Evolutionary conservation across 805 yeast genomes (phyloP), one percentile per base, ranked within the genome.

Genomic region (Saturnispora saitoi): DNA sequence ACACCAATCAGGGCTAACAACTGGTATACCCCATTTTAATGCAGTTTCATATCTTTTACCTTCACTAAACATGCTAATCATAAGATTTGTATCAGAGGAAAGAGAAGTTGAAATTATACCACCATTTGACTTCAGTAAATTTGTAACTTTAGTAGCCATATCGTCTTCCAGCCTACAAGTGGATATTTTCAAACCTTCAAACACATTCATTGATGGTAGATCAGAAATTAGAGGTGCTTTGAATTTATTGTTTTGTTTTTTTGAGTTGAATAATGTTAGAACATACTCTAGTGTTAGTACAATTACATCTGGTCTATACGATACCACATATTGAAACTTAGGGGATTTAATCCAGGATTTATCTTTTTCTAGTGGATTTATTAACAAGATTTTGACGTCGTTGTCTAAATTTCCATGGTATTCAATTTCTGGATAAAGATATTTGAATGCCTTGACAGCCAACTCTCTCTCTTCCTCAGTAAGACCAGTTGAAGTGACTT

Each of bases 41-140:
- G 81, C 81, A 54, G 75, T 77, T 6, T 61, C 63, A 56, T 72
- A 81, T 45, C 86, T 58, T 47, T 68, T 72, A 0, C 87, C 87
- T 15, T 65, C 63, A n/a, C 64, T 66, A 30, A 70, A 73, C 34
- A 77, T 72, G 14, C 80, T 71, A 3, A 81, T 68, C 17, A 81
- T 62, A 38, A 76, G 69, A 19, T 69, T 58, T 32, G 71, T 68
- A 9, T 66, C 62, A 15, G 64, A 64, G 2, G 78, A 71, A 45
- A 81, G 63, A 1, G 82, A 70, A 30, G 73, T 76, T 0, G 76
- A 67, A 3, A 71, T 72, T 15, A 57, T 59, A 2, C 82, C 86
- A 3, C 81, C 82, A 53, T 76, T 61, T 1, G 57, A 52, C 15
- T 54, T 57, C 7, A 80, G 64, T 5, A 67, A 31, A 6, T 56